A percentile compares a stretch with the other conserved stretches of the same genome.
Evolutionary conservation across 2,329 filamentous ascomycete genomes (phyloP).

Genomic region (Botryosphaeria dothidea): DNA sequence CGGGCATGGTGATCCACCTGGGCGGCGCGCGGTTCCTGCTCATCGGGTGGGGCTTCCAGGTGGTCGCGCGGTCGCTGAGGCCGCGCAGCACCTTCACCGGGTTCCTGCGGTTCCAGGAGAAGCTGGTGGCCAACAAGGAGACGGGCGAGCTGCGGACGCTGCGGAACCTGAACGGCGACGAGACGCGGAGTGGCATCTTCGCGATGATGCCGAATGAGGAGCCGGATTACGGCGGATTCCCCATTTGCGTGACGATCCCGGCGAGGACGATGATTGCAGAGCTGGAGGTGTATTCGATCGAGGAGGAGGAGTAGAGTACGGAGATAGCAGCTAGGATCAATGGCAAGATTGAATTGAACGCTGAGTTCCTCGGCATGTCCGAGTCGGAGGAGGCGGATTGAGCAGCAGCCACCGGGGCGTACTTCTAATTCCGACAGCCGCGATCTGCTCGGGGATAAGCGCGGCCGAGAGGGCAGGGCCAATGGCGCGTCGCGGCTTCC

Average conservation of each 20-base stretch:
- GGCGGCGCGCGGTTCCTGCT: slow-evolving; percentile 44
- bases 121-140: slow-evolving; percentile 38
- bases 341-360: too few species aligned
- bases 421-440: slow-evolving; percentile 3
- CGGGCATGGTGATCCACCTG: slow-evolving; percentile 47
- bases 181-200: slow-evolving; percentile 50
- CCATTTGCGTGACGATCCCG: slow-evolving; percentile 57
- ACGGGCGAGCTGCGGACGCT: slow-evolving; percentile 40
- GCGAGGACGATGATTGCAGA: slow-evolving; percentile 41
- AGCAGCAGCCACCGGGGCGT: not conserved
- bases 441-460: not conserved
- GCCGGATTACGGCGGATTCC: slow-evolving; percentile 58
- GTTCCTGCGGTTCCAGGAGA: slow-evolving; percentile 46
- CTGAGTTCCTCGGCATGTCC: not conserved
- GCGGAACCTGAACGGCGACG: slow-evolving; percentile 26
- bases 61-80: slow-evolving; percentile 28
- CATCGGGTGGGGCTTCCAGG: slow-evolving; percentile 49
- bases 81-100: slow-evolving; percentile 41
- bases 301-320: not conserved
- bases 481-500: not conserved
- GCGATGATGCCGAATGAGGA: slow-evolving; percentile 59
- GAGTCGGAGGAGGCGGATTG: not conserved
- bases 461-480: not conserved
- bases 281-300: slow-evolving; percentile 8
- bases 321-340: too few species aligned